phyloP scores from a whole-genome alignment of 495 filamentous ascomycete genomes.

The Amorphotheca resinae region DNA sequence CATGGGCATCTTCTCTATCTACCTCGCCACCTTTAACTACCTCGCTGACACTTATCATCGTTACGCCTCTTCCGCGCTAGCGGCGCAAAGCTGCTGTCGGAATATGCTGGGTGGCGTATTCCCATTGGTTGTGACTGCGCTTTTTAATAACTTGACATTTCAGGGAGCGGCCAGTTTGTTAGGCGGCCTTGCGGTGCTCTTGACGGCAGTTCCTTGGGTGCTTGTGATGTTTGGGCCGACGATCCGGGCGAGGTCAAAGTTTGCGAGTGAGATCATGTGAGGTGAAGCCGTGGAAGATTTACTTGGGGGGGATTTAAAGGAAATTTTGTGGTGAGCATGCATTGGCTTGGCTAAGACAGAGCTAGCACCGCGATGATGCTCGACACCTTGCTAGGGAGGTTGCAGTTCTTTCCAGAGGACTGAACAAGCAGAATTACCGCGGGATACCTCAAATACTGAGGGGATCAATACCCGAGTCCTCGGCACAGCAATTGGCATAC shows the following conservation, averaged over 20 bases:
- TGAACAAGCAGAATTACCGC: too few relatives aligned
- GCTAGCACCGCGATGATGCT: too few relatives aligned
- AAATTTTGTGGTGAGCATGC: too few relatives aligned
- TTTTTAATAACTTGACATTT: slow-evolving; percentile 64
- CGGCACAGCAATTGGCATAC: too few relatives aligned
- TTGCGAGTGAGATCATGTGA: slow-evolving; percentile 38
- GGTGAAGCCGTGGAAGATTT: not conserved
- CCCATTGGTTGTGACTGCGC: slow-evolving; percentile 56
- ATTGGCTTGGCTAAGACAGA: too few relatives aligned
- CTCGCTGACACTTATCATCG: slow-evolving; percentile 82
- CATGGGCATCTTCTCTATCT: slow-evolving; percentile 81
- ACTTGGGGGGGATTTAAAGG: too few relatives aligned
- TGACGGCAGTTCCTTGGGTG: slow-evolving; percentile 79
- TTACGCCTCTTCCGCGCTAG: slow-evolving; percentile 76
- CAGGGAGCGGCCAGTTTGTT: slow-evolving; percentile 63
- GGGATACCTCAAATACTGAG: too few relatives aligned
- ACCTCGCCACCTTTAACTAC: slow-evolving; percentile 88
- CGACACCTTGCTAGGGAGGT: too few relatives aligned
- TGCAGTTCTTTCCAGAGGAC: too few relatives aligned
- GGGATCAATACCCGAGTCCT: too few relatives aligned
- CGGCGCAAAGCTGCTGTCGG: slow-evolving; percentile 72
- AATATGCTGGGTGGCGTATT: slow-evolving; percentile 80
- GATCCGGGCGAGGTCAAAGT: slow-evolving; percentile 67
- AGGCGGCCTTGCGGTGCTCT: slow-evolving; percentile 54
- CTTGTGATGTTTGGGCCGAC: slow-evolving; percentile 66